Base-by-base conservation (phyloP, 2,329 filamentous ascomycete species). In the Cladosporium halotolerans region DNA sequence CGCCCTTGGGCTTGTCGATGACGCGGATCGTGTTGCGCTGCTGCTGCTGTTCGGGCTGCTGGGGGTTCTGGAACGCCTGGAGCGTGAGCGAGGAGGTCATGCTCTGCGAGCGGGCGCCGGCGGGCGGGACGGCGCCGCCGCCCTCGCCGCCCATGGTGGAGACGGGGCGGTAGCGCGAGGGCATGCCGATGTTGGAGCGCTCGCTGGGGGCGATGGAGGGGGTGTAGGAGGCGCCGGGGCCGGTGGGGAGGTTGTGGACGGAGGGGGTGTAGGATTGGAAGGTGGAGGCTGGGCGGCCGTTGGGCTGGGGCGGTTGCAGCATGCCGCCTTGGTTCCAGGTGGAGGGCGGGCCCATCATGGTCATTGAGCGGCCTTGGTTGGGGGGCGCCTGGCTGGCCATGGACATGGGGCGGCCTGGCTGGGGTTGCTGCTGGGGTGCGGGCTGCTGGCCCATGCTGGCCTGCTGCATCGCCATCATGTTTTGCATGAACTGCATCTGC, bases 131-230 rank as follows among this genome's bases (percentile, higher is more conserved):
- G 7, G 58, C 58, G 19, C 55, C 58, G 42, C 57, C 57, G 52
- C 31, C 42, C 48, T 43, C 60, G 50, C 47, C 48, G 39, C 42
- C 40, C 48, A 51, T 51, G n/a, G 52, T 56, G 46, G 14, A 86
- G 85, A 97, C 92, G 1, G 93, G 90, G 43, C 93, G 82, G 72
- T 99, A 99, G 42, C 93, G 84, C 32, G 89, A 85, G 8, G 93
- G 90, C 49, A 95, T 79, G 13, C 93, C 93, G 57, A 96, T 76
- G 68, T 95, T 97, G 76, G 91, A 97, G 57, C 93, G 86, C 73
- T 97, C 93, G 4, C 89, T 96, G 1, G 93, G 93, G 2, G 93
- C 92, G 60, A 99, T 95, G 1, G 92, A 97, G 1, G 90, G 84
- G 1, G 90, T 81, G 70, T 97, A 97, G 8, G 82, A 83, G 44